Conservation (phyloP, 75 land plant species). For the Pseudotsuga menziesii region DNA sequence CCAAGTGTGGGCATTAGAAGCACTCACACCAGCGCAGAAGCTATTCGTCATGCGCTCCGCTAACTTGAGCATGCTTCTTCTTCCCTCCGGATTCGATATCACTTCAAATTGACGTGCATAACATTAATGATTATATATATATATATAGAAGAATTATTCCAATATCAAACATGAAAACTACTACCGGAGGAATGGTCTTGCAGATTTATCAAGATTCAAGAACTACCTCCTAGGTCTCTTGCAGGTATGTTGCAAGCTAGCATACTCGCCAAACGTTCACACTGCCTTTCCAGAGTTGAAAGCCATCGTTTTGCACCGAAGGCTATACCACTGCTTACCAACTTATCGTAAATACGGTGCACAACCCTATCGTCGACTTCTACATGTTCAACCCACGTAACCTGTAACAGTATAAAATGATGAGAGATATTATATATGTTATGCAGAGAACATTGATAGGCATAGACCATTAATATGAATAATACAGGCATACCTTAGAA, state of each 20-base stretch:
- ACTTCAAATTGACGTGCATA: background rate
- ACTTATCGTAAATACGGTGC: conserved; percentile 11
- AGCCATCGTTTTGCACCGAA: conserved; percentile 30
- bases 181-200: background rate
- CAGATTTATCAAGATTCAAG: background rate
- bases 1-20: conserved; percentile 24
- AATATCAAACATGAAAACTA: conserved; percentile 12
- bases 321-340: conserved; percentile 24
- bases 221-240: conserved; percentile 19
- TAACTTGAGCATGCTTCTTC: conserved; percentile 22
- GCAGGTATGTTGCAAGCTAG: conserved; percentile 20
- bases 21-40: conserved; percentile 25
- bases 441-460: background rate
- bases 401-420: background rate
- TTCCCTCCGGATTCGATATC: conserved; percentile 2
- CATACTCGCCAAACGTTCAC: conserved; percentile 22
- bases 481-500: conserved; percentile 16
- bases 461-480: background rate
- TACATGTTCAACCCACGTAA: conserved; percentile 23
- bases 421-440: no score
- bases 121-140: conserved; percentile 6
- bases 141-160: conserved; percentile 14
- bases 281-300: conserved; percentile 23
- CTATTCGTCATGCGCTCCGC: conserved; percentile 25
- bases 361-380: conserved; percentile 21